Evolutionary conservation across 495 filamentous ascomycete species (phyloP).

Genomic region (Neurospora sp.): DNA sequence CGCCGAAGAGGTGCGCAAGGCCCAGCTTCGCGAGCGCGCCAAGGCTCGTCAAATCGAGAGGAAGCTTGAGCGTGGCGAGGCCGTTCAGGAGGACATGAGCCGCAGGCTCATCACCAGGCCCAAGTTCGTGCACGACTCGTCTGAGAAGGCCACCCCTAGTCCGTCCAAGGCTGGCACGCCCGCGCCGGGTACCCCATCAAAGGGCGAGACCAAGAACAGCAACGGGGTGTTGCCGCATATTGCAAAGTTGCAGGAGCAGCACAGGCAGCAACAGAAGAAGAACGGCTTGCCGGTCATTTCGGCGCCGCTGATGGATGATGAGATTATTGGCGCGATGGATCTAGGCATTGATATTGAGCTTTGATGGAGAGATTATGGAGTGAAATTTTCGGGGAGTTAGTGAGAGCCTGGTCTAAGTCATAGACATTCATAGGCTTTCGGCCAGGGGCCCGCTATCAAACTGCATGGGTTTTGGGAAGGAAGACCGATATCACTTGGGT

Average conservation of each 20-base stretch:
- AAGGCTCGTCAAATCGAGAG: constrained; percentile 45
- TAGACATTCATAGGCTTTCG: neutral
- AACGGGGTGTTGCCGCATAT: constrained; percentile 30
- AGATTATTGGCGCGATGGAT: constrained; percentile 72
- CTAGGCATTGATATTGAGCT: constrained; percentile 76
- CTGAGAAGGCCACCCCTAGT: neutral
- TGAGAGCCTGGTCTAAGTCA: neutral
- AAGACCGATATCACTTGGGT: neutral
- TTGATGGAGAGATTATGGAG: constrained; percentile 1
- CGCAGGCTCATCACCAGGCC: constrained; percentile 51
- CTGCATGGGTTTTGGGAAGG: neutral
- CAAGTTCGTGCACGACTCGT: constrained; percentile 50
- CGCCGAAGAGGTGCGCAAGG: constrained; percentile 69
- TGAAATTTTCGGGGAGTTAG: neutral
- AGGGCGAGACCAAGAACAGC: neutral
- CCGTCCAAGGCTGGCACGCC: neutral
- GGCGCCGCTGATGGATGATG: constrained; percentile 69
- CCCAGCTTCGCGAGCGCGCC: constrained; percentile 68
- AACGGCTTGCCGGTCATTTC: constrained; percentile 55
- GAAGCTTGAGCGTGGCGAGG: constrained; percentile 44
- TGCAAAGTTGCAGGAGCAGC: constrained; percentile 44
- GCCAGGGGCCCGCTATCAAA: neutral
- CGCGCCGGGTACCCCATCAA: neutral
- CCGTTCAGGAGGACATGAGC: constrained; percentile 41
- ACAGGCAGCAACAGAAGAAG: constrained; percentile 39